Percentiles rank a stretch among this genome's conserved stretches.
Evolutionary conservation across 2,329 filamentous ascomycete genomes (phyloP).

Genomic region (Fusarium tupiense): DNA sequence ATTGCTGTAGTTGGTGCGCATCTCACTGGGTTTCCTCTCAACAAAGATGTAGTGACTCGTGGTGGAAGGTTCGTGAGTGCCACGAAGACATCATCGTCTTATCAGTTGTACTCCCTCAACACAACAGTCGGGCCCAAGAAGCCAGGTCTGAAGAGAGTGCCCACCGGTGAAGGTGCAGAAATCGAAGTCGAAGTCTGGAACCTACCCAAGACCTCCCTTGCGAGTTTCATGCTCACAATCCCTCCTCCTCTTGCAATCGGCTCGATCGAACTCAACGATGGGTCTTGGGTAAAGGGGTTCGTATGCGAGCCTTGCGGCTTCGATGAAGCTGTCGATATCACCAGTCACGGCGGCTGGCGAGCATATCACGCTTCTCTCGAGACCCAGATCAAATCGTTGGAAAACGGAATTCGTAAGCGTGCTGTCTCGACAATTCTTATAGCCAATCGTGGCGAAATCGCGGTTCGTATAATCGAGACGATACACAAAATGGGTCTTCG

Average conservation of each 20-base stretch:
- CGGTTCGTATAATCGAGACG: slow-evolving; percentile 75
- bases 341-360: slow-evolving; percentile 46
- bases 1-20: slow-evolving; percentile 51
- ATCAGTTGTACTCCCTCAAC: slow-evolving; percentile 45
- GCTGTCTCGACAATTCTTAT: slow-evolving; percentile 60
- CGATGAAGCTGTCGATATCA: slow-evolving; percentile 46
- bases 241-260: slow-evolving; percentile 49
- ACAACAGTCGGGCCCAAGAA: slow-evolving; percentile 37
- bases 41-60: slow-evolving; percentile 46
- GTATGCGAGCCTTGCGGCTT: slow-evolving; percentile 51
- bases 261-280: slow-evolving; percentile 47
- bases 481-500: slow-evolving; percentile 73
- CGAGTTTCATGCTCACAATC: slow-evolving; percentile 47
- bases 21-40: slow-evolving; percentile 48
- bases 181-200: slow-evolving; percentile 52
- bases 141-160: slow-evolving; percentile 47
- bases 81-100: slow-evolving; percentile 45
- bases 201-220: slow-evolving; percentile 44
- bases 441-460: slow-evolving; percentile 72
- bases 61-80: slow-evolving; percentile 40
- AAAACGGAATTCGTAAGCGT: not conserved
- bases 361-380: slow-evolving; percentile 33
- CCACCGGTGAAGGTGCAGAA: slow-evolving; percentile 29
- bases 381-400: not conserved
- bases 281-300: slow-evolving; percentile 49